Base-by-base conservation (phyloP, 805 yeast genomes). In the Metschnikowia colocasiae region DNA sequence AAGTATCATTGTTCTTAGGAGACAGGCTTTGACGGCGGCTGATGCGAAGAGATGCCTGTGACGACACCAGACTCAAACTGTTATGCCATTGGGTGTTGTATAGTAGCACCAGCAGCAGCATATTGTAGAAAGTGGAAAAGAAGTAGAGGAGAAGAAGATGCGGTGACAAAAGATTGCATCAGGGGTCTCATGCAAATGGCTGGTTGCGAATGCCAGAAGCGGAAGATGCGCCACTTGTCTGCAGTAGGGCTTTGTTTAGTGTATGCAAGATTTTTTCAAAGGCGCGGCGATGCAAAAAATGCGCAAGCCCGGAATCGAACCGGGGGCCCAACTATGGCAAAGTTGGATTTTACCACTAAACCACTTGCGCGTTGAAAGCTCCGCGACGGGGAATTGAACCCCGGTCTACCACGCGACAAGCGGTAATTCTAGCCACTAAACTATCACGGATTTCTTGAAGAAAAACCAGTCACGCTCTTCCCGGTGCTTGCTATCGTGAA, bases 261-360 rank as follows among this genome's bases (percentile, higher is more conserved):
- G 31, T 8, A 18, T 12, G 30, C 36, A 33, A 33, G 36, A 12
- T 37, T 15, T 6, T 13, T n/a, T n/a, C n/a, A 34, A 8, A 20
- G 12, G 5, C 18, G 15, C 20, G 15, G n/a, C 15, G 15, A 4
- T 4, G 9, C 9, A 52, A 47, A 47, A 13, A 42, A 26, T 53
- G 56, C 56, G 56, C 56, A 53, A 53, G 56, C 56, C 56, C 56
- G 56, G 56, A 53, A 53, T 53, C 57, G 55, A 53, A 53, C 57
- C 57, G 49, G 56, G 56, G 56, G 56, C 56, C 56, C 56, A 52
- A 53, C 56, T 51, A 53, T 50, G 56, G 56, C 56, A 53, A 53
- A 53, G 56, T 53, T 53, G 56, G 54, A 53, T 51, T 53, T 53
- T 53, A 51, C 56, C 56, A 53, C 55, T 53, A 53, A 53, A 53